Base-by-base conservation (phyloP, 768 basidiomycete species). In the Panus rudis region DNA sequence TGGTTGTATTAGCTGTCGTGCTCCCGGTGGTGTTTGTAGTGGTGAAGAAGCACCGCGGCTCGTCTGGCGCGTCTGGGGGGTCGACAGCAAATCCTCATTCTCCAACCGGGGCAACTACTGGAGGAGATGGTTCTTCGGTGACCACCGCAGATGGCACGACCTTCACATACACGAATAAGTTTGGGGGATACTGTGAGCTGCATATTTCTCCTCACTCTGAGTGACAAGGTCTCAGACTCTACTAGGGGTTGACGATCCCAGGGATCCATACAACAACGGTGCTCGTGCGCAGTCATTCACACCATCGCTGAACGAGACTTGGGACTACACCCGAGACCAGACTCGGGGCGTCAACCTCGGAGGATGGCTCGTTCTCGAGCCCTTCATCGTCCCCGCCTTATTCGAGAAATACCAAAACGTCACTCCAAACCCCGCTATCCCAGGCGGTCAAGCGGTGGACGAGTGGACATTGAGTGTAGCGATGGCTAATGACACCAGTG, bases 271-370 rank as follows among this genome's bases (percentile, higher is more conserved):
- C 69, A 84, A 81, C 63, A 79, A 84, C 58, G 67, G 74, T 42
- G 91, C 91, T 11, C 73, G 68, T 42, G 75, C 85, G 4, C 88
- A 92, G 52, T 78, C 75, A 2, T 93, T 84, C 79, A 83, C 85
- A 3, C 87, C 86, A 2, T 73, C 85, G 12, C 70, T 96, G 42
- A 88, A 85, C 62, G 70, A 81, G 53, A 75, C 66, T 16, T 96
- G 90, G 87, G 70, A 67, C 35, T 92, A 71, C 68, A 76, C 73
- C 13, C 67, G 67, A 37, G 73, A 89, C 64, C 73, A 65, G 28
- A 64, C 83, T 23, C 70, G 69, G 48, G 85, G 83, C 19, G 79
- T 84, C 39, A 89, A 89, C 56, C 64, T 91, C 21, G 84, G 82
- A 22, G 89, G 88, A 1, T 77, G 81, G 67, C 78, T 91, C 51